Evolutionary conservation across 306 rosid species (phyloP), one percentile per base, ranked within the genome.

Genomic region (Rosa chinensis): DNA sequence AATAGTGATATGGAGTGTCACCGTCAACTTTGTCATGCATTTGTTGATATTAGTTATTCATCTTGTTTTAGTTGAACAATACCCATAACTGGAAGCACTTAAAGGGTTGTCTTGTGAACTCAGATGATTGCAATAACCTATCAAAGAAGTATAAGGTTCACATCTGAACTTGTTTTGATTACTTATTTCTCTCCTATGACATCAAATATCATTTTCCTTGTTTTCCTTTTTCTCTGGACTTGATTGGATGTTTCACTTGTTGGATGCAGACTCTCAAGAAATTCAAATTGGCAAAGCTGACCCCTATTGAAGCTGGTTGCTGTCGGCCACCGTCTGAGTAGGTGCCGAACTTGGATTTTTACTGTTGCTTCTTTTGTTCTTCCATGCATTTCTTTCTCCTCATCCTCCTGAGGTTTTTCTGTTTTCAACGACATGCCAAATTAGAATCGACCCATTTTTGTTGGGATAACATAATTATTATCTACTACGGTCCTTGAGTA

Each of bases 291-390:
- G 98, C 97, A 53, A 91, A 91, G 82, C 84, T 95, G 84, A 84
- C 92, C 2, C 92, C 99, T 5, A 84, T 94, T 5, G 97, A 94
- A 82, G 94, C 97, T 55, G 99, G 99, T 63, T 94, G 99, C 81
- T 94, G 99, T 75, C 87, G 95, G 72, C 97, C 99, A 11, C 99
- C 99, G 53, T 92, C 92, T 3, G 90, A 88, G 98, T 94, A 92
- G 77, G 97, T 87, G 73, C 66, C 81, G 4, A 79, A 80, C 55
- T 79, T 75, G 10, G 32, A 44, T 67, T 21, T 35, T 67, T n/a
- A 14, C 53, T 28, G 55, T 48, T 50, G 49, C 40, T 45, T 47
- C 52, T 74, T 74, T 35, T 25, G 52, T 75, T 75, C 61, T 42
- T 77, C 37, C 42, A 32, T 49, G 73, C 6, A 32, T 76, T 80